Evolutionary conservation across 768 basidiomycete species (phyloP), one percentile per base, ranked within the genome.

Genomic region (Russula sp.): DNA sequence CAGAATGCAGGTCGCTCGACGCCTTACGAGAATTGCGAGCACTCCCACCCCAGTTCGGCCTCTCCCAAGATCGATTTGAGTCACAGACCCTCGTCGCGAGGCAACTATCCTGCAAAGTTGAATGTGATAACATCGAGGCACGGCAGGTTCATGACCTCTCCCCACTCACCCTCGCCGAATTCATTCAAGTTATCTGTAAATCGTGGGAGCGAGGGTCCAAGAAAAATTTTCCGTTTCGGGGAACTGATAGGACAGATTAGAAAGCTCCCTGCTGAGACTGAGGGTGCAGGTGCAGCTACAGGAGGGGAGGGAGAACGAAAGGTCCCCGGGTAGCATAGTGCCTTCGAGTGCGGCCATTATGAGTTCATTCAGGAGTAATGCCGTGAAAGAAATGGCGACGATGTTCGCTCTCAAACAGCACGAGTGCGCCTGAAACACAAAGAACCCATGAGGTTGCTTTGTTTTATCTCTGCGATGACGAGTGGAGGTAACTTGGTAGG

Each of bases 321-420:
- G 25, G 14, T 14, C 7, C 14, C 16, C 5, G 25, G 3, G 25
- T 6, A 48, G 25, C 47, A 25, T 1, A 3, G 46, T 20, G n/a
- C n/a, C n/a, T n/a, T 98, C 95, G 67, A 98, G 74, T 2, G 95
- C 94, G 49, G 98, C 97, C 97, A 98, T 99, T 75, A 98, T 93
- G 54, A 99, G 83, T 71, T 98, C 97, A 71, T 99, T 99, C 35
- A 98, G 77, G 65, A 99, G 84, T 59, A 98, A 79, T 1, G 97
- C 92, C 1, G 95, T 96, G 72, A 97, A 99, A 0, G 97, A 98
- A 67, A 98, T 99, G 20, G 96, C 88, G 35, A 99, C 97, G 63
- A 99, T 98, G 71, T 98, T 96, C 67, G 56, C 83, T 95, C 75
- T 99, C 97, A 73, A 98, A 99, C 1, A 98, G 82, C 8, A 96